phyloP scores from a whole-genome alignment of 2,329 filamentous ascomycete species.

The Aureobasidium leucospermi region DNA sequence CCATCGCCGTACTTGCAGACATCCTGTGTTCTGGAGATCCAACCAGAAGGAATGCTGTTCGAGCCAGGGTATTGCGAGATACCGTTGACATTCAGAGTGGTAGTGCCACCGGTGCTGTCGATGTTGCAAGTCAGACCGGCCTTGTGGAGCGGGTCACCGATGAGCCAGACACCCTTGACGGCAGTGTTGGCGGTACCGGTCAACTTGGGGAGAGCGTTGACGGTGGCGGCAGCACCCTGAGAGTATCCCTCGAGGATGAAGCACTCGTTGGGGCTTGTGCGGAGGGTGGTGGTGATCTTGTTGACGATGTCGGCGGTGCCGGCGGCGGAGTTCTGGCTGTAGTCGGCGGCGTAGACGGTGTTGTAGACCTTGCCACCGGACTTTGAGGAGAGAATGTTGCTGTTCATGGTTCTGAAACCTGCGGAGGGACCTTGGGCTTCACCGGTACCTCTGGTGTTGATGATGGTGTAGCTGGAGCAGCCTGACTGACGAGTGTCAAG shows the following conservation, averaged over 20 bases:
- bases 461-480: constrained; percentile 15
- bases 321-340: constrained; percentile 22
- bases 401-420: constrained; percentile 30
- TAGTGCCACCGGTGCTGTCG: constrained; percentile 28
- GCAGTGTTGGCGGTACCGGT: constrained; percentile 28
- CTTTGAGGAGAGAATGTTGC: constrained; percentile 21
- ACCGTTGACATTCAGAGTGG: constrained; percentile 28
- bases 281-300: constrained; percentile 24
- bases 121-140: constrained; percentile 29
- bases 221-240: constrained; percentile 31
- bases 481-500: background rate
- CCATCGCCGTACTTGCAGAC: constrained; percentile 33
- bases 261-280: constrained; percentile 24
- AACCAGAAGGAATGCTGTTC: constrained; percentile 23
- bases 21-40: constrained; percentile 31
- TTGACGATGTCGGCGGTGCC: constrained; percentile 30
- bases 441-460: constrained; percentile 24
- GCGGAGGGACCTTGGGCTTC: constrained; percentile 21
- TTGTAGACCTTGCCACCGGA: constrained; percentile 30
- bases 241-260: constrained; percentile 34
- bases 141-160: constrained; percentile 30
- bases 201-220: constrained; percentile 27
- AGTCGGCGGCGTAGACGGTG: constrained; percentile 29
- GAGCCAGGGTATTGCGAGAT: constrained; percentile 12
- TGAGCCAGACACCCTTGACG: constrained; percentile 31